A percentile compares a stretch with the other conserved stretches of the same genome.
Evolutionary conservation across 345 rosid species (phyloP).

Genomic region (Boechera stricta): DNA sequence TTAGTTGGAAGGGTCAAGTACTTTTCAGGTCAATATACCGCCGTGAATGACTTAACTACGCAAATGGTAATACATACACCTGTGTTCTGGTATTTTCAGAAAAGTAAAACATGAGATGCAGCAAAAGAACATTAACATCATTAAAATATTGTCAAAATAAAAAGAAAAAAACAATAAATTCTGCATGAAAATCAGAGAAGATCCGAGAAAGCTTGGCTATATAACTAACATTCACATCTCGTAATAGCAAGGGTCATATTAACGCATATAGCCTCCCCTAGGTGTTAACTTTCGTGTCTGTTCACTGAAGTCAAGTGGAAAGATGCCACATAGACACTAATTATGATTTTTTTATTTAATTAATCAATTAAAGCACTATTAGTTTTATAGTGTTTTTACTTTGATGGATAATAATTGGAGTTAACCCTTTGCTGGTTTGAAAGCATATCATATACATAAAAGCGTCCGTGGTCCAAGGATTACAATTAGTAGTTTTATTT

Average conservation of each 20-base stretch:
- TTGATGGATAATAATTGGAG: conserved; percentile 17
- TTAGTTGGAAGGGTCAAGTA: background rate
- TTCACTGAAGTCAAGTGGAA: conserved; percentile 27
- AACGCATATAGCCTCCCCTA: conserved; percentile 47
- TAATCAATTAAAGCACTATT: conserved; percentile 25
- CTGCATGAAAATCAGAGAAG: conserved; percentile 38
- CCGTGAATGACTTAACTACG: background rate
- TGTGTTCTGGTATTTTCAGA: conserved; percentile 8
- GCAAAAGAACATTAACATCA: background rate
- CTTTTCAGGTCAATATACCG: conserved; percentile 15
- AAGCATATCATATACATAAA: conserved; percentile 24
- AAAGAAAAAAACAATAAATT: background rate
- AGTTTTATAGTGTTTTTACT: conserved; percentile 14
- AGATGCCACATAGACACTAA: conserved; percentile 34
- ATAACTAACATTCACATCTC: conserved; percentile 32
- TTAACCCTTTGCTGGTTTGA: background rate
- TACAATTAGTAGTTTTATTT: background rate
- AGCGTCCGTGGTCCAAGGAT: conserved; percentile 37
- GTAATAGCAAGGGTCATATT: conserved; percentile 42
- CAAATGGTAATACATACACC: background rate
- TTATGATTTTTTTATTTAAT: conserved; percentile 15
- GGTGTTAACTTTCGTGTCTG: conserved; percentile 33
- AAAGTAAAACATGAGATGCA: background rate
- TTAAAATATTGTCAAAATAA: background rate
- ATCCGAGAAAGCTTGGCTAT: conserved; percentile 19